Conservation (phyloP, 2,329 filamentous ascomycete species). For the Talaromyces sp. region DNA sequence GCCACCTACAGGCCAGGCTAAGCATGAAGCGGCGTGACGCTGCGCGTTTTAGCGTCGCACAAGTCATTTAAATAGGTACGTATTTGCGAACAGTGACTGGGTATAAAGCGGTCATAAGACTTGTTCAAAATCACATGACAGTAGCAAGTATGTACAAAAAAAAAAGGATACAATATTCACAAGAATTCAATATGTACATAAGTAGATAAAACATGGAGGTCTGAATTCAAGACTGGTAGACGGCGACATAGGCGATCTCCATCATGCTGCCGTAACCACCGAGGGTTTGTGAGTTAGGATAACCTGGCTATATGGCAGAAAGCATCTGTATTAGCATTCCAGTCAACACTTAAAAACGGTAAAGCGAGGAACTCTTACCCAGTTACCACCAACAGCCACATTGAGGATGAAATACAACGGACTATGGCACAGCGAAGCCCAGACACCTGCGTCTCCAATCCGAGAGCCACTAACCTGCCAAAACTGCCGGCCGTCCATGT, state of each 20-base stretch:
- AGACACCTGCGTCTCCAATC: constrained; percentile 6
- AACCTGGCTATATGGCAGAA: constrained; percentile 4
- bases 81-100: too few species aligned
- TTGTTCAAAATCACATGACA: neutral
- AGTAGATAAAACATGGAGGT: neutral
- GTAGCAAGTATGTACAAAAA: neutral
- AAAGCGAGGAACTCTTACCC: constrained; percentile 1
- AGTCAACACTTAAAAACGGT: neutral
- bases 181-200: neutral
- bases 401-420: constrained; percentile 14
- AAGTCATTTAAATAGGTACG: neutral
- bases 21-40: too few species aligned
- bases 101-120: neutral
- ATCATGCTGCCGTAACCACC: constrained; percentile 13
- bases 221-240: constrained; percentile 7
- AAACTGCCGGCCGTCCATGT: constrained; percentile 13
- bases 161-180: neutral
- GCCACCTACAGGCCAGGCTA: too few species aligned
- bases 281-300: constrained; percentile 9
- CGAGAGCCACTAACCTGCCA: constrained; percentile 7
- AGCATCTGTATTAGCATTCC: neutral
- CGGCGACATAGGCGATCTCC: constrained; percentile 11
- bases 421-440: constrained; percentile 11
- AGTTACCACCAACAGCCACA: constrained; percentile 12
- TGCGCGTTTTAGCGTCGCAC: too few species aligned